A percentile compares a stretch with the other conserved stretches of the same genome.
These are phyloP conservation scores for Sugiyamaella americana DNA, from an alignment of 805 yeast species.

Conservation along the genomic window DNA sequence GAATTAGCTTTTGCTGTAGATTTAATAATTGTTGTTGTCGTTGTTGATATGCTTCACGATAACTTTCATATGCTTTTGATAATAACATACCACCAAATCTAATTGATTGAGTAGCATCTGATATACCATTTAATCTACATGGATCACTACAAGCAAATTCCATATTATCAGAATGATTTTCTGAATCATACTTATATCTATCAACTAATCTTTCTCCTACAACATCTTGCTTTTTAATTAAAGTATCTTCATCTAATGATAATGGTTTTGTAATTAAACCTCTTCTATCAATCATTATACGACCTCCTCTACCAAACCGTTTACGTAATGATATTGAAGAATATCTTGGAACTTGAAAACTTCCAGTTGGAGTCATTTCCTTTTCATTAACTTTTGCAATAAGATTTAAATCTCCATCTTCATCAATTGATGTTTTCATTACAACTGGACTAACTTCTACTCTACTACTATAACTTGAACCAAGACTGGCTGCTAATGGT, in stretches of 20 bases:
- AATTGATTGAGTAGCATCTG: constrained; percentile 81
- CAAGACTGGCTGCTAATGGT: constrained; percentile 26
- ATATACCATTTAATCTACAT: constrained; percentile 70
- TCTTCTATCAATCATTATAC: constrained; percentile 69
- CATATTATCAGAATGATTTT: constrained; percentile 38
- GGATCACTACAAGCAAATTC: constrained; percentile 71
- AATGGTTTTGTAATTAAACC: constrained; percentile 36
- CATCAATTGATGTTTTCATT: constrained; percentile 15
- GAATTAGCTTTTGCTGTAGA: constrained; percentile 35
- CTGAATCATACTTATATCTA: constrained; percentile 64
- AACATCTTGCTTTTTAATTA: constrained; percentile 24
- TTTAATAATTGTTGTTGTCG: constrained; percentile 50
- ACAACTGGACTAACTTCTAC: constrained; percentile 24
- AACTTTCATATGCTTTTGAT: constrained; percentile 75
- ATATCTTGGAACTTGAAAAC: constrained; percentile 22
- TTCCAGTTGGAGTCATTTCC: constrained; percentile 16
- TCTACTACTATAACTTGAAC: constrained; percentile 24
- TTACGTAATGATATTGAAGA: constrained; percentile 46
- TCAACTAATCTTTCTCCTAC: constrained; percentile 40
- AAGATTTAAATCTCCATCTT: constrained; percentile 18
- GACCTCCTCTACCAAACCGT: constrained; percentile 66
- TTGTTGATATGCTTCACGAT: constrained; percentile 67
- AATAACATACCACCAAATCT: constrained; percentile 88
- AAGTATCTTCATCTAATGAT: constrained; percentile 24
- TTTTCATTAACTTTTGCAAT: constrained; percentile 15